Conservation (phyloP, 495 filamentous ascomycete species). For the Lasiosphaeria miniovina region DNA sequence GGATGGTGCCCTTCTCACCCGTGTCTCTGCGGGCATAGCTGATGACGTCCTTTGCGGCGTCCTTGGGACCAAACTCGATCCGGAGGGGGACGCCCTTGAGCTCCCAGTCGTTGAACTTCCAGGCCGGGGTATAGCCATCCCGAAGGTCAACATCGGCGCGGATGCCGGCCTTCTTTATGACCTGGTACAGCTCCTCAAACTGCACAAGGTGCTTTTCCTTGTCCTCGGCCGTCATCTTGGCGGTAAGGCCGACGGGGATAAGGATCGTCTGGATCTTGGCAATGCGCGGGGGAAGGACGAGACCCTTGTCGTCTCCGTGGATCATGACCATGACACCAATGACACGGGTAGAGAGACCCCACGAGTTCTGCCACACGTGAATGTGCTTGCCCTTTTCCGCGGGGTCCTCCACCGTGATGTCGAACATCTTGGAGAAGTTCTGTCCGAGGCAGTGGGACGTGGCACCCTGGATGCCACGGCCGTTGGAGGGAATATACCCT, state of each 20-base stretch:
- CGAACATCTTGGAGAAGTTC: conserved; percentile 98
- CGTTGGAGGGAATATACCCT: conserved; percentile 90
- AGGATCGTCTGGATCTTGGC: conserved; percentile 79
- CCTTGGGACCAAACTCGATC: conserved; percentile 92
- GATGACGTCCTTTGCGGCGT: conserved; percentile 77
- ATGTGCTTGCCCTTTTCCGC: conserved; percentile 50
- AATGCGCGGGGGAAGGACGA: conserved; percentile 87
- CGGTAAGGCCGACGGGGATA: conserved; percentile 90
- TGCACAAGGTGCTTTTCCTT: conserved; percentile 66
- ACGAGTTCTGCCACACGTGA: conserved; percentile 96
- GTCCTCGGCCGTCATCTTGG: conserved; percentile 76
- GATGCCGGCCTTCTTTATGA: conserved; percentile 63
- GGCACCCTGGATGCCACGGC: conserved; percentile 92
- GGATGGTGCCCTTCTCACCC: conserved; percentile 73
- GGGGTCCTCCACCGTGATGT: conserved; percentile 94
- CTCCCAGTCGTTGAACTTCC: conserved; percentile 98
- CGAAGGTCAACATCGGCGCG: conserved; percentile 73
- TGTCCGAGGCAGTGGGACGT: conserved; percentile 94
- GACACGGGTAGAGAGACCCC: conserved; percentile 92
- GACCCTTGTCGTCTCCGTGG: conserved; percentile 89
- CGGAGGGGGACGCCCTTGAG: conserved; percentile 90
- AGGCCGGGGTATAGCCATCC: conserved; percentile 86
- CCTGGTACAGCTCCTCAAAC: conserved; percentile 62
- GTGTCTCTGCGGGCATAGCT: conserved; percentile 83
- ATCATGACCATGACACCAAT: conserved; percentile 87